phyloP scores from a whole-genome alignment of 2,329 filamentous ascomycete genomes.

The Exophiala viscosa region DNA sequence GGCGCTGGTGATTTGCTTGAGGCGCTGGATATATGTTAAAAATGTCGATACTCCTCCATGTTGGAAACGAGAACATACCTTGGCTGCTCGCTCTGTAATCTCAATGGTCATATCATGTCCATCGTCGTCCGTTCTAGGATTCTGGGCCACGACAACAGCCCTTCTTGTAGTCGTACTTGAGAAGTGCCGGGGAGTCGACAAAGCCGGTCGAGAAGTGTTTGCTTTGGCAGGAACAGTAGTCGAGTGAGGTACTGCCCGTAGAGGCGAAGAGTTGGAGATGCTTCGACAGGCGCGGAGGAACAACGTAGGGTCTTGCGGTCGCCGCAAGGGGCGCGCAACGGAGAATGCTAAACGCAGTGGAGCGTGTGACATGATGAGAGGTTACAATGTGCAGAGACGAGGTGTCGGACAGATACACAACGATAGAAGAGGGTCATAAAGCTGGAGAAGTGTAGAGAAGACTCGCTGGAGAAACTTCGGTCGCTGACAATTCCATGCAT shows the following conservation, averaged over 20 bases:
- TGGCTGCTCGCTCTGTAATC: slow-evolving; percentile 77
- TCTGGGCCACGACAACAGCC: slow-evolving; percentile 50
- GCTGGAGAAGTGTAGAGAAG: neutral
- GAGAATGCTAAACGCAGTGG: slow-evolving; percentile 30
- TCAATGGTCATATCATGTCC: slow-evolving; percentile 79
- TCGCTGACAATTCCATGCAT: slow-evolving; percentile 15
- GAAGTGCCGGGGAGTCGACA: slow-evolving; percentile 27
- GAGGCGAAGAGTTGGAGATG: slow-evolving; percentile 5
- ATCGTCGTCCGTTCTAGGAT: slow-evolving; percentile 75
- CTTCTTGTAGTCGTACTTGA: slow-evolving; percentile 34
- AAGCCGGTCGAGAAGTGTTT: neutral
- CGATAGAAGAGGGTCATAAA: neutral
- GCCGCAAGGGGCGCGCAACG: slow-evolving; percentile 26
- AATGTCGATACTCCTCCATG: neutral
- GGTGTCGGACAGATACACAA: neutral
- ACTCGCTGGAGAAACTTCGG: slow-evolving; percentile 9
- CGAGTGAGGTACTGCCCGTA: neutral
- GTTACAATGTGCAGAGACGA: neutral
- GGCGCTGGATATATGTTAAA: slow-evolving; percentile 47
- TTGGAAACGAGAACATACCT: slow-evolving; percentile 50
- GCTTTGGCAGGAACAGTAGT: neutral
- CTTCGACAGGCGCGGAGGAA: slow-evolving; percentile 24
- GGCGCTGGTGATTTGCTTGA: slow-evolving; percentile 70
- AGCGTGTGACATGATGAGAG: slow-evolving; percentile 14
- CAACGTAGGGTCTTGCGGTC: slow-evolving; percentile 16